Evolutionary conservation across 192 early-diverging fungal species (phyloP), one percentile per base, ranked within the genome.

Genomic region (Allomyces macrogynus): DNA sequence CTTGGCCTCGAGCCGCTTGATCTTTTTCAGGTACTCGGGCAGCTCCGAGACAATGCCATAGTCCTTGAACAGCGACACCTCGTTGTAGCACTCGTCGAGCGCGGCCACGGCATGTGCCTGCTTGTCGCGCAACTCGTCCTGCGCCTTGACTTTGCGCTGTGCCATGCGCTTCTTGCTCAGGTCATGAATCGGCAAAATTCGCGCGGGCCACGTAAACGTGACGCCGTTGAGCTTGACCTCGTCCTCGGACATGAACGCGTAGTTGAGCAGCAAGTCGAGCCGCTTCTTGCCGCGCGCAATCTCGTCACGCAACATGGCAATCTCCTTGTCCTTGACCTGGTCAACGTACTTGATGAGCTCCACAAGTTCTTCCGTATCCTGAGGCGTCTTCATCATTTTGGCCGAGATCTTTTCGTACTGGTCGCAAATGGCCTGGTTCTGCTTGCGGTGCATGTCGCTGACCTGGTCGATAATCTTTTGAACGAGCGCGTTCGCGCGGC

Each of bases 31-130:
- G 75, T 91, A 98, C 40, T 87, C 83, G 40, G 68, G 82, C 40
- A 99, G 82, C 23, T 80, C 82, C 60, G 84, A 87, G 54, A 83
- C 83, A n/a, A 95, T 95, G 62, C 74, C 77, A 63, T 90, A 87
- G 26, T 92, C 93, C 62, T 83, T 80, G 72, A 96, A 82, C 66
- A 93, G 85, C 16, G 49, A 57, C 16, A 84, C 80, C 67, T 84
- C 81, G 24, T 69, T 63, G 22, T 67, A 66, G 61, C 84, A 71
- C 43, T 84, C 81, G 9, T 81, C 77, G 23, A 84, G 70, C 68
- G 84, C 81, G 10, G 54, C 40, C 61, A 78, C 79, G 65, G 84
- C 84, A 64, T 76, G 75, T 0, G 63, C 62, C 54, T 81, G 70
- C 18, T 81, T 68, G 67, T 84, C 82, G 23, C 70, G 65, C 20